phyloP scores from a whole-genome alignment of 2,329 filamentous ascomycete species.

The Fusarium azukiicola region DNA sequence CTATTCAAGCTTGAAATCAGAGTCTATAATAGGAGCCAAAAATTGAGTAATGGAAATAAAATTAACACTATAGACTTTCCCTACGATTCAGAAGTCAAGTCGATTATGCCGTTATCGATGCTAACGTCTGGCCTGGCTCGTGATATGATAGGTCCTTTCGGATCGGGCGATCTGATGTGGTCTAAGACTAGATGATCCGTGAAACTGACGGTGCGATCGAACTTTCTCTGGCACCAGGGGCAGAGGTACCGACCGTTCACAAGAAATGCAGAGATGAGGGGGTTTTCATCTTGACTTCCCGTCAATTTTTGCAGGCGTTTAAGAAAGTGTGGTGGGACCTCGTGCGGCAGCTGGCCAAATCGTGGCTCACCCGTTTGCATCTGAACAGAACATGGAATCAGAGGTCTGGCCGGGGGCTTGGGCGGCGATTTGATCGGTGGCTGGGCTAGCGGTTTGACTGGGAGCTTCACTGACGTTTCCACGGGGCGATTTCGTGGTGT shows the following conservation, averaged over 20 bases:
- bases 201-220: slow-evolving; percentile 3
- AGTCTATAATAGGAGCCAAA: background rate
- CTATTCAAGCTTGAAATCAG: background rate
- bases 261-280: slow-evolving; percentile 18
- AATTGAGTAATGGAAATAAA: background rate
- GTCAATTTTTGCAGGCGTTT: slow-evolving; percentile 13
- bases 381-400: background rate
- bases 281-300: slow-evolving; percentile 16
- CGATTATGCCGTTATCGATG: slow-evolving; percentile 12
- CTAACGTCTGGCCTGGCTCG: background rate
- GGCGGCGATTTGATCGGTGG: background rate
- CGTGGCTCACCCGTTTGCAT: slow-evolving; percentile 17
- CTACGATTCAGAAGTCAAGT: slow-evolving; percentile 21
- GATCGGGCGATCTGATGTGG: slow-evolving; percentile 4
- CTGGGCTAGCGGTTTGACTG: background rate
- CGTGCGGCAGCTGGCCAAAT: slow-evolving; percentile 20
- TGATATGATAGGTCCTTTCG: background rate
- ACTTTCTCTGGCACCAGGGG: slow-evolving; percentile 12
- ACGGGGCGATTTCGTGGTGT: background rate
- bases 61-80: slow-evolving; percentile 14
- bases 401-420: slow-evolving; percentile 1
- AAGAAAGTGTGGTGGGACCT: slow-evolving; percentile 18
- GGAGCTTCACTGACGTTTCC: background rate
- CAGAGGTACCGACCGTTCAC: slow-evolving; percentile 3
- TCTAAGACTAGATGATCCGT: slow-evolving; percentile 18